Percentiles rank a stretch among this genome's conserved stretches.
These are phyloP conservation scores for Mucor ambiguus DNA, from an alignment of 371 early-diverging fungal species.

Conservation along the genomic window DNA sequence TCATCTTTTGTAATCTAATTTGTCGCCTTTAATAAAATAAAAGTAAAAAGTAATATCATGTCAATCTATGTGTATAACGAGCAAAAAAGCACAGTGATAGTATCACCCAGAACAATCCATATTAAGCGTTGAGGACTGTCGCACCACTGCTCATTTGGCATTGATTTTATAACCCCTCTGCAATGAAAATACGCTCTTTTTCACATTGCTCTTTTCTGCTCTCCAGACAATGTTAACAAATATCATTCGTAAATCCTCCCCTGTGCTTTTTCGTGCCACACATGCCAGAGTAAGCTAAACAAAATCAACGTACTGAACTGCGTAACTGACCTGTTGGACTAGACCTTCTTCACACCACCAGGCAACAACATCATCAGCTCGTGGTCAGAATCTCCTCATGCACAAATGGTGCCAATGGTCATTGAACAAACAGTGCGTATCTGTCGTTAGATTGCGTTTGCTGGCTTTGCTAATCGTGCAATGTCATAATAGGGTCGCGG, in stretches of 20 bases:
- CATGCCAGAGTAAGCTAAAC: neutral
- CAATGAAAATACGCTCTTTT: neutral
- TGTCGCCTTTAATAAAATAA: neutral
- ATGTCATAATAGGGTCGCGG: slow-evolving; percentile 58
- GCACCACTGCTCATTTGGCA: neutral
- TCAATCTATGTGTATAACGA: neutral
- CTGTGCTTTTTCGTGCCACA: neutral
- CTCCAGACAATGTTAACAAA: neutral
- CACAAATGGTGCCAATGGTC: slow-evolving; percentile 69
- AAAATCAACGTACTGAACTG: no score
- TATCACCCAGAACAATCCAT: neutral
- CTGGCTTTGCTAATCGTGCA: neutral
- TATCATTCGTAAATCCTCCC: neutral
- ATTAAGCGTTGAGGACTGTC: neutral
- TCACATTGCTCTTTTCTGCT: neutral
- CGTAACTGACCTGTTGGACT: neutral
- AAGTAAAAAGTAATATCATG: neutral
- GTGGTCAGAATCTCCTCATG: slow-evolving; percentile 34
- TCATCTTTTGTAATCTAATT: neutral
- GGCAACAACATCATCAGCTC: slow-evolving; percentile 14
- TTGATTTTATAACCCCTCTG: neutral
- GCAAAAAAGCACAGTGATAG: neutral
- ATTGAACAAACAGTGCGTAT: slow-evolving; percentile 72
- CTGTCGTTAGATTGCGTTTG: neutral
- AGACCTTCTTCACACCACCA: slow-evolving; percentile 16